Percentiles rank a stretch among this genome's conserved stretches.
phyloP scores from a whole-genome alignment of 2,329 filamentous ascomycete species.

The Chaetomium olivaceum region DNA sequence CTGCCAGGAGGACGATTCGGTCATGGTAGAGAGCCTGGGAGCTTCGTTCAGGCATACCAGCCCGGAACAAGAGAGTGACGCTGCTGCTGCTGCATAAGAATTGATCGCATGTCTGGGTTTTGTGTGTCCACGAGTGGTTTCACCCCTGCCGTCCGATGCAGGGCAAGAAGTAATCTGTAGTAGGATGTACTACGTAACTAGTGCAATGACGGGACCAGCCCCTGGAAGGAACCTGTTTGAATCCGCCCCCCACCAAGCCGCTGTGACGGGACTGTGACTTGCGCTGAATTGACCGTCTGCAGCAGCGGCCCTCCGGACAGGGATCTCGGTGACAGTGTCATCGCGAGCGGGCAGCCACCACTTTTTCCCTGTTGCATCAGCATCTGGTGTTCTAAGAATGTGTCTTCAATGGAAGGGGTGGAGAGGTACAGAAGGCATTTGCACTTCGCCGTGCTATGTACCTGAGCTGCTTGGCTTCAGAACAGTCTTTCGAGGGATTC shows the following conservation, averaged over 20 bases:
- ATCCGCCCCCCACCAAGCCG: background rate
- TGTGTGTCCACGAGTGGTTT: background rate
- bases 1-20: constrained; percentile 52
- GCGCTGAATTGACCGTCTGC: constrained; percentile 6
- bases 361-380: constrained; percentile 4
- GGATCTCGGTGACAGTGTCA: background rate
- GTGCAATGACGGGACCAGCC: constrained; percentile 11
- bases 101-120: constrained; percentile 24
- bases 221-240: constrained; percentile 2
- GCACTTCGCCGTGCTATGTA: background rate
- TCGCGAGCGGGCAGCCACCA: background rate
- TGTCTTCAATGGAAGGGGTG: background rate
- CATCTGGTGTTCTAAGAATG: background rate
- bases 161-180: constrained; percentile 2
- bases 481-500: background rate
- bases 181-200: no score
- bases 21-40: constrained; percentile 43
- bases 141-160: constrained; percentile 8
- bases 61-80: constrained; percentile 1
- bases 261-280: background rate
- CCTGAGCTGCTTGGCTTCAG: background rate
- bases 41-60: constrained; percentile 17
- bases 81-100: constrained; percentile 13
- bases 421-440: background rate
- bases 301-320: constrained; percentile 2